Percentiles rank a stretch among this genome's conserved stretches.
Evolutionary conservation across 2,329 filamentous ascomycete genomes (phyloP).

Genomic region (Aspergillus arachidicola): DNA sequence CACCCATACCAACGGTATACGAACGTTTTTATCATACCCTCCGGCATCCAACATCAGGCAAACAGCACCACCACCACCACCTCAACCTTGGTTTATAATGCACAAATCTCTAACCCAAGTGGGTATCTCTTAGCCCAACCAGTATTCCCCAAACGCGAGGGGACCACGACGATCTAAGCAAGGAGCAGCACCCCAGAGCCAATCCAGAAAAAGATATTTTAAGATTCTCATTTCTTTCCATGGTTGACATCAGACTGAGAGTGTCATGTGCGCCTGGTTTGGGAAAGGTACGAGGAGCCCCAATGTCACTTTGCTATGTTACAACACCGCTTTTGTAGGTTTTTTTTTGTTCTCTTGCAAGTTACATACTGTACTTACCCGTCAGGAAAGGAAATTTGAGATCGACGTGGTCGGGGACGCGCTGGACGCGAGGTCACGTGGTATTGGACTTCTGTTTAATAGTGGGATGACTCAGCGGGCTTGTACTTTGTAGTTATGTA

Average conservation of each 20-base stretch:
- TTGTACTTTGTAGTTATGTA: too few relatives aligned
- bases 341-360: neutral
- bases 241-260: neutral
- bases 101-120: neutral
- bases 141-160: neutral
- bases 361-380: neutral
- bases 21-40: neutral
- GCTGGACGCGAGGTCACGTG: slow-evolving; percentile 10
- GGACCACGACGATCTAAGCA: neutral
- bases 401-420: neutral
- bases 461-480: neutral
- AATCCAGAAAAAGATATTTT: neutral
- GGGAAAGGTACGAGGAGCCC: neutral
- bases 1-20: neutral
- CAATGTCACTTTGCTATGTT: neutral
- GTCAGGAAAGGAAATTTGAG: neutral
- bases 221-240: neutral
- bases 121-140: neutral
- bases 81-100: neutral
- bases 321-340: neutral
- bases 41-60: neutral
- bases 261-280: neutral
- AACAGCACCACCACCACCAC: neutral
- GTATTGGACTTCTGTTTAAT: neutral
- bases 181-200: neutral